These are phyloP conservation scores for Russula brevipes DNA, from an alignment of 768 basidiomycete genomes.

Conservation along the genomic window DNA sequence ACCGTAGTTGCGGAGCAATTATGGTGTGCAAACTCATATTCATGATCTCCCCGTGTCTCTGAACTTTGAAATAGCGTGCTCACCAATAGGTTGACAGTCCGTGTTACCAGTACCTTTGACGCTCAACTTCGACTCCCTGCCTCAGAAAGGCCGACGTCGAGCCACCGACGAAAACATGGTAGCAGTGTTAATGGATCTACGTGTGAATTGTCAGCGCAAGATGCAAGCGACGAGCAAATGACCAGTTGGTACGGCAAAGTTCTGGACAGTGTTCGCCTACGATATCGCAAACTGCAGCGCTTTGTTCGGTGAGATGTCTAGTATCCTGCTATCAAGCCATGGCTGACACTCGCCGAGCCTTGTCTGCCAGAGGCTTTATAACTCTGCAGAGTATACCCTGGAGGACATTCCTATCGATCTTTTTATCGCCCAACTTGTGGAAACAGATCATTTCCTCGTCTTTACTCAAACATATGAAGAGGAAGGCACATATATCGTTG, in stretches of 20 bases:
- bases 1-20: constrained; percentile 91
- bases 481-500: constrained; percentile 90
- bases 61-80: constrained; percentile 53
- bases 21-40: constrained; percentile 52
- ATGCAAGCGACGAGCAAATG: constrained; percentile 79
- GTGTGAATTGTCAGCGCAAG: constrained; percentile 35
- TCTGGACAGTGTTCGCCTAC: constrained; percentile 82
- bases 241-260: constrained; percentile 90
- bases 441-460: constrained; percentile 88
- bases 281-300: constrained; percentile 91
- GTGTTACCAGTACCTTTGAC: constrained; percentile 92
- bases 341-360: constrained; percentile 38
- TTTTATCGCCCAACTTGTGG: constrained; percentile 75
- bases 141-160: constrained; percentile 29
- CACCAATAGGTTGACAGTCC: constrained; percentile 87
- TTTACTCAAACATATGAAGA: constrained; percentile 84
- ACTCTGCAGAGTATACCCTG: constrained; percentile 85
- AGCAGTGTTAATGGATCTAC: constrained; percentile 20
- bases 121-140: constrained; percentile 80
- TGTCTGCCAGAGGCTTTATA: constrained; percentile 82
- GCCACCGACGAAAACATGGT: constrained; percentile 27
- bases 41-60: neutral
- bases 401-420: constrained; percentile 66
- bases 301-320: constrained; percentile 65
- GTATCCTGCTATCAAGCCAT: constrained; percentile 7